These are phyloP conservation scores for Clitocybe nebularis DNA, from an alignment of 1,284 basidiomycete genomes.

Conservation along the genomic window DNA sequence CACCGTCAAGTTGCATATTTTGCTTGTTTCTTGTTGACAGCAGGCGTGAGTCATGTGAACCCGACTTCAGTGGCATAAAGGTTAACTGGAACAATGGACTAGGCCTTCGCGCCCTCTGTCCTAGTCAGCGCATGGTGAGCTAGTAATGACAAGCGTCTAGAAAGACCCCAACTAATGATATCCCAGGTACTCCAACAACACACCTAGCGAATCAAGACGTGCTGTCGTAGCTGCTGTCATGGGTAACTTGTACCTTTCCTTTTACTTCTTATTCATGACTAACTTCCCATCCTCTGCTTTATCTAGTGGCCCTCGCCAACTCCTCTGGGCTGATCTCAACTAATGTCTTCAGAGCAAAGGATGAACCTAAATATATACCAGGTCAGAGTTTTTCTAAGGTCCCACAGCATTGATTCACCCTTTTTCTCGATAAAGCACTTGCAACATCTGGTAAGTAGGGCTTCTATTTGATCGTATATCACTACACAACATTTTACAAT, in stretches of 20 bases:
- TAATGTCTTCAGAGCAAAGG: conserved; percentile 47
- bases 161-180: not conserved
- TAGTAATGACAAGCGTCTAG: not conserved
- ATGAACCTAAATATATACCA: conserved; percentile 41
- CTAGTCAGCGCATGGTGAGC: conserved; percentile 41
- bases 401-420: not conserved
- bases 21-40: conserved; percentile 44
- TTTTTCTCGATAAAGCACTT: conserved; percentile 23
- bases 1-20: conserved; percentile 44
- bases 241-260: no score
- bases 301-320: conserved; percentile 46
- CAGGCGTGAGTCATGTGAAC: conserved; percentile 30
- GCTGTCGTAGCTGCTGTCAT: conserved; percentile 48
- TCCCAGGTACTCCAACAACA: conserved; percentile 44
- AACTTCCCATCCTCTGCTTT: conserved; percentile 2
- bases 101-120: conserved; percentile 47
- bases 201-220: conserved; percentile 42
- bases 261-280: not conserved
- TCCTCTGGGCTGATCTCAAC: conserved; percentile 47
- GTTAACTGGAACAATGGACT: not conserved
- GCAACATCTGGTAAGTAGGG: conserved; percentile 32
- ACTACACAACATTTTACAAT: conserved; percentile 1
- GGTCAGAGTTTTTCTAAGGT: conserved; percentile 18
- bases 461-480: not conserved
- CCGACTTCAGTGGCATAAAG: not conserved